Percentiles rank a stretch among this genome's conserved stretches.
Evolutionary conservation across 495 filamentous ascomycete genomes (phyloP).

Genomic region (Bathelium albidoporum): DNA sequence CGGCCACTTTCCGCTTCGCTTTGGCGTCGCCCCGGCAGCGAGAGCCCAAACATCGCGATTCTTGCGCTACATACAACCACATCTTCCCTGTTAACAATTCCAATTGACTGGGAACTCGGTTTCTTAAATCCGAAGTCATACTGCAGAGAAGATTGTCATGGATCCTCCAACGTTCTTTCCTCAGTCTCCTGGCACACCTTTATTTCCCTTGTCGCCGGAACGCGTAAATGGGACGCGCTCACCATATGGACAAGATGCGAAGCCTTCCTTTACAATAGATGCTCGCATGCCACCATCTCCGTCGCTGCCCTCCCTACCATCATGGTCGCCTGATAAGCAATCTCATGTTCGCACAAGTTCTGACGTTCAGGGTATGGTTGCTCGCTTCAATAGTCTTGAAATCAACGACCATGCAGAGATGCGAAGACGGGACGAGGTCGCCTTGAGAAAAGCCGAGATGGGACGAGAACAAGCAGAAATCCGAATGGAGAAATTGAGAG

Average conservation of each 20-base stretch:
- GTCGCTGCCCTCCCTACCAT: slow-evolving; percentile 38
- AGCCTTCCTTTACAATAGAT: slow-evolving; percentile 7
- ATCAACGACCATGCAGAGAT: slow-evolving; percentile 40
- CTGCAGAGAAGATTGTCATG: not conserved
- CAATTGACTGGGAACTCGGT: not conserved
- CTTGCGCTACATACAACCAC: not conserved
- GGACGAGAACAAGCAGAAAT: slow-evolving; percentile 75
- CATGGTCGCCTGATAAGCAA: slow-evolving; percentile 19
- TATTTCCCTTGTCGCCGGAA: slow-evolving; percentile 67
- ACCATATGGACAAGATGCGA: slow-evolving; percentile 17
- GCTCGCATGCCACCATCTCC: slow-evolving; percentile 43
- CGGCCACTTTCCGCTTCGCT: not conserved
- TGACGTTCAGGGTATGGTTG: slow-evolving; percentile 80
- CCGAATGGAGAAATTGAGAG: slow-evolving; percentile 50
- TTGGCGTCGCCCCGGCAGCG: not conserved
- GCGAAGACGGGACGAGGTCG: slow-evolving; percentile 55
- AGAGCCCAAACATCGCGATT: slow-evolving; percentile 6
- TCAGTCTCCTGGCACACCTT: slow-evolving; percentile 44
- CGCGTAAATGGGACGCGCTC: slow-evolving; percentile 51
- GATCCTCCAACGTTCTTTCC: slow-evolving; percentile 2
- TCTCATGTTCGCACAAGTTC: slow-evolving; percentile 37
- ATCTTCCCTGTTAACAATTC: not conserved
- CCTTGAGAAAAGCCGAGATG: slow-evolving; percentile 67
- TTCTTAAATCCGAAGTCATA: not conserved
- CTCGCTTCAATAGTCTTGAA: slow-evolving; percentile 63